phyloP scores from a whole-genome alignment of 2,329 filamentous ascomycete genomes.

The Moelleriella libera region DNA sequence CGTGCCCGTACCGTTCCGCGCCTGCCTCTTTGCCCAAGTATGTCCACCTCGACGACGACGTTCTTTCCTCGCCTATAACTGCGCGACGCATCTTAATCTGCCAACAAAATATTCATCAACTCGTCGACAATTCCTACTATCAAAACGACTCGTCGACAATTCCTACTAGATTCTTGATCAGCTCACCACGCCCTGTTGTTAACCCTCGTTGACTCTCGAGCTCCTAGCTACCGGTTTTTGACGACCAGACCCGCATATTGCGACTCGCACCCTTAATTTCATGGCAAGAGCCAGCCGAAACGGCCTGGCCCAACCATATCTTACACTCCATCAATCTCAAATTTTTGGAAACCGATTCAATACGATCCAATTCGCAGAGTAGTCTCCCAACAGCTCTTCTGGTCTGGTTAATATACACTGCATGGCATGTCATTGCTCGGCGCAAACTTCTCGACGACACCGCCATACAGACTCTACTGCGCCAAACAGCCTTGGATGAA shows the following conservation, averaged over 20 bases:
- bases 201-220: neutral
- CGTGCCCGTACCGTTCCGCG: too few species aligned
- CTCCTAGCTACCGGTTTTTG: neutral
- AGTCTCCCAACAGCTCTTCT: neutral
- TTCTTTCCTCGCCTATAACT: neutral
- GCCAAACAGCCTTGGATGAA: neutral
- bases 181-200: too few species aligned
- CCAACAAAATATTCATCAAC: neutral
- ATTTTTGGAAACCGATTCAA: too few species aligned
- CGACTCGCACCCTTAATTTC: neutral
- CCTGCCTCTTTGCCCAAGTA: too few species aligned
- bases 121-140: neutral
- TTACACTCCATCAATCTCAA: too few species aligned
- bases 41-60: neutral
- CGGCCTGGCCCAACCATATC: neutral
- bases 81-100: neutral
- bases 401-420: neutral
- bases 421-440: slow-evolving; percentile 3
- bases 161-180: too few species aligned
- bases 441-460: too few species aligned
- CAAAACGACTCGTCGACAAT: too few species aligned
- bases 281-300: neutral
- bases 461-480: too few species aligned
- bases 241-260: neutral
- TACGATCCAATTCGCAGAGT: too few species aligned